Conservation (phyloP, 148 eudicot genomes). For the Vaccinium macrocarpon region DNA sequence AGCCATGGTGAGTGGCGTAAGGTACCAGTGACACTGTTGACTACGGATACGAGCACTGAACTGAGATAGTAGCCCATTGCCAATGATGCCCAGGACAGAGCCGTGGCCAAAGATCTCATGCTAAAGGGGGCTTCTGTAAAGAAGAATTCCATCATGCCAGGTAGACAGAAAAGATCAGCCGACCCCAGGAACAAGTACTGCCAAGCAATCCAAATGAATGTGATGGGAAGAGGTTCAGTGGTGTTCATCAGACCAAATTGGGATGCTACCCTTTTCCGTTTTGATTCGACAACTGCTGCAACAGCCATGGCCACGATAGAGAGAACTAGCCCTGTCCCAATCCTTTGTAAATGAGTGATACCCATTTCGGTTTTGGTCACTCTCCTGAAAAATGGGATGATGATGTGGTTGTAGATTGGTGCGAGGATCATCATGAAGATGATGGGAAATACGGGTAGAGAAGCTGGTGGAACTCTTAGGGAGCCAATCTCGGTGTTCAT, state of each 20-base stretch:
- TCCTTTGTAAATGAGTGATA: constrained; percentile 69
- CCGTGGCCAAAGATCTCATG: constrained; percentile 82
- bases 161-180: constrained; percentile 86
- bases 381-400: constrained; percentile 53
- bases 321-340: constrained; percentile 68
- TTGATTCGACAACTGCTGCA: constrained; percentile 72
- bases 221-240: constrained; percentile 60
- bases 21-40: constrained; percentile 47
- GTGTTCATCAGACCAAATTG: constrained; percentile 43
- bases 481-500: constrained; percentile 72
- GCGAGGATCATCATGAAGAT: constrained; percentile 73
- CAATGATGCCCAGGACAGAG: constrained; percentile 87
- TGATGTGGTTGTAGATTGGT: constrained; percentile 63
- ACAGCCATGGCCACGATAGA: constrained; percentile 78
- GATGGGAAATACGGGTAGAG: constrained; percentile 84
- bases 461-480: constrained; percentile 75
- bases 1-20: constrained; percentile 71
- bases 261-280: constrained; percentile 47
- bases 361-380: constrained; percentile 70
- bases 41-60: constrained; percentile 61
- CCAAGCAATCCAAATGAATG: constrained; percentile 78
- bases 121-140: constrained; percentile 88
- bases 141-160: constrained; percentile 87
- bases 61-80: constrained; percentile 91
- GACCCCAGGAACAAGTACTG: constrained; percentile 87